Evolutionary conservation across 177 flowering plant species (phyloP).

Genomic region (Tripterygium wilfordii): DNA sequence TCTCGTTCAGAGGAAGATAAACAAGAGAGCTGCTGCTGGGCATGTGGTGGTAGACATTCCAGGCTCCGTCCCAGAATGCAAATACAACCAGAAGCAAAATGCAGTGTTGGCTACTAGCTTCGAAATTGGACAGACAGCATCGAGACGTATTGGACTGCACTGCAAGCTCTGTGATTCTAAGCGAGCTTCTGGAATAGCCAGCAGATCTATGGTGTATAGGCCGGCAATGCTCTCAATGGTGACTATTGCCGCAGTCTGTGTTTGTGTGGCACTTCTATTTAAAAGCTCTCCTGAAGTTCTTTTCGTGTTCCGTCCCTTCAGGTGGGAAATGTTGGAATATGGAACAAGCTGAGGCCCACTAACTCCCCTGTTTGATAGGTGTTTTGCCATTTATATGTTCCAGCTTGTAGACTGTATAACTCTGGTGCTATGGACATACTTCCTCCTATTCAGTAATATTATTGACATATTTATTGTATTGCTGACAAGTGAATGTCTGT

Average conservation of each 20-base stretch:
- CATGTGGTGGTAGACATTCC: constrained; percentile 65
- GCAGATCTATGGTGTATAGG: constrained; percentile 45
- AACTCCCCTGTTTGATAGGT: neutral
- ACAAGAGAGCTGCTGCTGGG: constrained; percentile 32
- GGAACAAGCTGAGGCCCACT: constrained; percentile 32
- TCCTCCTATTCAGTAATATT: constrained; percentile 6
- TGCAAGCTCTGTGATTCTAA: constrained; percentile 53
- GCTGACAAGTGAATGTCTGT: too few species aligned
- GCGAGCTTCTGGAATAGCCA: constrained; percentile 19
- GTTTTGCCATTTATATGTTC: constrained; percentile 3
- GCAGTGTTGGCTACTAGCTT: constrained; percentile 17
- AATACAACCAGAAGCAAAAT: constrained; percentile 20
- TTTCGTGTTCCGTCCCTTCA: constrained; percentile 54
- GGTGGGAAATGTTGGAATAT: constrained; percentile 67
- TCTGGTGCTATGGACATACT: constrained; percentile 5
- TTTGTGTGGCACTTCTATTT: constrained; percentile 70
- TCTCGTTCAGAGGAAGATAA: constrained; percentile 53
- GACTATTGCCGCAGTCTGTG: constrained; percentile 87
- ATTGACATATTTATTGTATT: constrained; percentile 5
- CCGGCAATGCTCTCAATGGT: constrained; percentile 79
- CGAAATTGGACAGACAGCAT: constrained; percentile 23
- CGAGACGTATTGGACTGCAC: constrained; percentile 7
- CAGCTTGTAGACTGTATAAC: constrained; percentile 10
- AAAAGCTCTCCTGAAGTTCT: constrained; percentile 67
- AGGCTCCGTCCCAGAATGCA: constrained; percentile 8